phyloP scores from a whole-genome alignment of 1,284 basidiomycete genomes.

The Fistulina hepatica region DNA sequence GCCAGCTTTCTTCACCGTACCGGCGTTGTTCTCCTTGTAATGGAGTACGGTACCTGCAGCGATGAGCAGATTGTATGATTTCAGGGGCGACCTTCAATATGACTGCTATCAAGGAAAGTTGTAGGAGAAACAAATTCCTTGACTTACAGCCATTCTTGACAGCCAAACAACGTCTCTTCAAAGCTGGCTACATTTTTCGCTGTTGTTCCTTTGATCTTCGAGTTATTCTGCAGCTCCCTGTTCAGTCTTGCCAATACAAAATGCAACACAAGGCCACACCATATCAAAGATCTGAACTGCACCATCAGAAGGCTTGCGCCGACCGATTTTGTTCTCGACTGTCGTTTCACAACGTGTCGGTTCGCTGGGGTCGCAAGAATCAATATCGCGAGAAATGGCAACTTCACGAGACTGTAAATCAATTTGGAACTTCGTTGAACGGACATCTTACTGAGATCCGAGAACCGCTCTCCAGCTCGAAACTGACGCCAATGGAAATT shows the following conservation, averaged over 20 bases:
- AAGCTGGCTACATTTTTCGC: conserved; percentile 9
- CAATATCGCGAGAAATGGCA: conserved; percentile 4
- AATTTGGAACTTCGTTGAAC: background rate
- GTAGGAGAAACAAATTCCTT: conserved; percentile 1
- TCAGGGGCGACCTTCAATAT: conserved; percentile 10
- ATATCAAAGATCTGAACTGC: conserved; percentile 11
- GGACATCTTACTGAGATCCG: conserved; percentile 6
- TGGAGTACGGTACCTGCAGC: conserved; percentile 12
- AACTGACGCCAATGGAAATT: conserved; percentile 11
- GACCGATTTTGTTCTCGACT: conserved; percentile 7
- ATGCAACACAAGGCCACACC: conserved; percentile 3
- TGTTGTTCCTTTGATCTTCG: conserved; percentile 10
- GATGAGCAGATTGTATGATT: conserved; percentile 9
- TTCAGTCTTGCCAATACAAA: too few relatives aligned
- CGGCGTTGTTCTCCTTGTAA: conserved; percentile 9
- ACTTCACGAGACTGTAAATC: conserved; percentile 2
- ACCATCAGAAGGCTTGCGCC: conserved; percentile 9
- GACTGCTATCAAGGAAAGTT: conserved; percentile 1
- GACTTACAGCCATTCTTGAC: conserved; percentile 9
- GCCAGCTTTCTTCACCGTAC: conserved; percentile 6
- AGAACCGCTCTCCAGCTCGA: conserved; percentile 5
- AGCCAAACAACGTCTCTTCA: conserved; percentile 10
- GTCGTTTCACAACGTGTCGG: conserved; percentile 6
- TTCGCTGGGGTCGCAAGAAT: conserved; percentile 8
- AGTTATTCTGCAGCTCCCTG: conserved; percentile 8